phyloP scores from a whole-genome alignment of 2,329 filamentous ascomycete genomes.

The Pezicula carpinea region DNA sequence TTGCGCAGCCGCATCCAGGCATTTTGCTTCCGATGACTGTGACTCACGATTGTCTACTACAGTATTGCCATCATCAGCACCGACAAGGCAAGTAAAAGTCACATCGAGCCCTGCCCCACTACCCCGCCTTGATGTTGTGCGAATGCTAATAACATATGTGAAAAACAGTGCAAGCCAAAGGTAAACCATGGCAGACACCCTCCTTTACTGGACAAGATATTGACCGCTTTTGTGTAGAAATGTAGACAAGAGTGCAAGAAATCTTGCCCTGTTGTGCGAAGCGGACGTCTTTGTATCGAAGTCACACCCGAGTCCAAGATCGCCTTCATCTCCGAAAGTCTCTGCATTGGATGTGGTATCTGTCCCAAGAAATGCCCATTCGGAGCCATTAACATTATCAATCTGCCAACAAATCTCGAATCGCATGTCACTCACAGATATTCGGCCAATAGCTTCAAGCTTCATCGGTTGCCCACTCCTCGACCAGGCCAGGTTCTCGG shows the following conservation, averaged over 20 bases:
- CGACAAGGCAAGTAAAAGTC: conserved; percentile 72
- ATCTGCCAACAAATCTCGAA: conserved; percentile 98
- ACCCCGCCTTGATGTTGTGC: conserved; percentile 18
- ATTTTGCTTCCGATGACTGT: neutral
- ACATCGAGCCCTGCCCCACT: conserved; percentile 34
- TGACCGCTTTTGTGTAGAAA: conserved; percentile 58
- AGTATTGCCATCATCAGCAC: conserved; percentile 99
- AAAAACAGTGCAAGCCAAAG: conserved; percentile 77
- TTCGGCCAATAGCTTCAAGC: conserved; percentile 99
- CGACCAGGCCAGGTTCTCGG: conserved; percentile 92
- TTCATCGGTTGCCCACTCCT: conserved; percentile 93
- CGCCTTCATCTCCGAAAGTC: conserved; percentile 93
- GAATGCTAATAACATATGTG: conserved; percentile 34
- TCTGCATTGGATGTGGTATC: conserved; percentile 98
- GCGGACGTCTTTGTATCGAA: conserved; percentile 96
- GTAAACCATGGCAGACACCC: conserved; percentile 38
- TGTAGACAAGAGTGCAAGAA: conserved; percentile 99
- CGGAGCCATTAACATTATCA: conserved; percentile 99
- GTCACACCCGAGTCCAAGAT: conserved; percentile 84
- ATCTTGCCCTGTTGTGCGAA: conserved; percentile 93
- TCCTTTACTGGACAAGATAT: conserved; percentile 19
- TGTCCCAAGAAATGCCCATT: conserved; percentile 99
- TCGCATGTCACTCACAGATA: conserved; percentile 97
- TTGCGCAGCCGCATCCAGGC: neutral
- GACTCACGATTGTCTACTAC: conserved; percentile 9